Evolutionary conservation across 1,284 basidiomycete species (phyloP).

Genomic region (Ustilago lituana): DNA sequence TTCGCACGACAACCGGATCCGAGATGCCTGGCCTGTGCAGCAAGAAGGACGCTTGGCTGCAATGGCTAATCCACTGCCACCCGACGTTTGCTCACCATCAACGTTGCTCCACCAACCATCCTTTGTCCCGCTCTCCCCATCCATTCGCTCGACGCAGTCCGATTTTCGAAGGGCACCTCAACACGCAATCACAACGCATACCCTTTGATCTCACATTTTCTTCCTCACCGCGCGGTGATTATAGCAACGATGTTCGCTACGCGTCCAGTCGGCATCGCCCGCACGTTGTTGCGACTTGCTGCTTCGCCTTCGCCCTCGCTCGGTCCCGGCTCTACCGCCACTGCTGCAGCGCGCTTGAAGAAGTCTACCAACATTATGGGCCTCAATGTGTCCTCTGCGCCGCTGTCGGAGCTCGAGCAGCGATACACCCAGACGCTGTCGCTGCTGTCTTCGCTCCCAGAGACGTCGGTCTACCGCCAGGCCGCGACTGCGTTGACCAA

Average conservation of each 20-base stretch:
- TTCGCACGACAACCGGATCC: no score
- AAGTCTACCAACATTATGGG: conserved; percentile 79
- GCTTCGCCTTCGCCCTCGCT: conserved; percentile 30
- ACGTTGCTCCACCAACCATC: no score
- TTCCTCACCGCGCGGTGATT: not conserved
- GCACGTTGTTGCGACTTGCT: conserved; percentile 11
- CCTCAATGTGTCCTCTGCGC: conserved; percentile 75
- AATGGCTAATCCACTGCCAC: no score
- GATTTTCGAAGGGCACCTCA: no score
- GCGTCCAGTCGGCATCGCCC: conserved; percentile 3
- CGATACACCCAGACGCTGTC: conserved; percentile 84
- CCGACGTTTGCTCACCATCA: no score
- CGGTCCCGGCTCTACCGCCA: conserved; percentile 7
- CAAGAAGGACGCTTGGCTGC: no score
- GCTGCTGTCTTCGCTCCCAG: conserved; percentile 76
- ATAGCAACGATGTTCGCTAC: conserved; percentile 22
- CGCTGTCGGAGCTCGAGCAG: conserved; percentile 79
- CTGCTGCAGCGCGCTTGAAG: conserved; percentile 35
- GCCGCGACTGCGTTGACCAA: conserved; percentile 86
- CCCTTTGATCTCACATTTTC: no score
- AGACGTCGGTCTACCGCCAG: conserved; percentile 87
- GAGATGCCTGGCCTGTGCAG: no score
- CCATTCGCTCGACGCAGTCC: no score
- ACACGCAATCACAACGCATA: no score
- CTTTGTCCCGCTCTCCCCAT: no score